Evolutionary conservation across 169 alveolate species (phyloP).

Genomic region (Besnoitia besnoiti): DNA sequence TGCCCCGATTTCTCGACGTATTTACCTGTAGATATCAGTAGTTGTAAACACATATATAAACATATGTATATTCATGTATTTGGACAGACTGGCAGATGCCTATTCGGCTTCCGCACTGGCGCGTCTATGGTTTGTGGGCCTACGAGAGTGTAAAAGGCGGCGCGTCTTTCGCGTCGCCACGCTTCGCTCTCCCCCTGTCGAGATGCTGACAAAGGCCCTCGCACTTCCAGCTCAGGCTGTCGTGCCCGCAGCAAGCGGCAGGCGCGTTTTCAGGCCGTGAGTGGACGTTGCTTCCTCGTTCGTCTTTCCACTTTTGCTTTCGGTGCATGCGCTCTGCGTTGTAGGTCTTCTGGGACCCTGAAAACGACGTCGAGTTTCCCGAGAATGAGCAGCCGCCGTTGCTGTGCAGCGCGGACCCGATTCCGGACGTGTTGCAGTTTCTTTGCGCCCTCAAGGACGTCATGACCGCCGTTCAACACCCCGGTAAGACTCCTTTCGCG

Average conservation of each 20-base stretch:
- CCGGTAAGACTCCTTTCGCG: no score
- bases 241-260: no score
- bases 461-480: constrained; percentile 69
- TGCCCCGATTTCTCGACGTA: neutral
- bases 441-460: constrained; percentile 66
- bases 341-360: constrained; percentile 64
- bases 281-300: neutral
- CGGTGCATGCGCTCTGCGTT: neutral
- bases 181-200: no score
- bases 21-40: neutral
- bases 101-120: no score
- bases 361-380: neutral
- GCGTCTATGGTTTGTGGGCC: no score
- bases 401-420: constrained; percentile 27
- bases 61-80: neutral
- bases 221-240: no score
- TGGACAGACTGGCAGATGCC: no score
- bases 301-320: neutral
- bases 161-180: no score
- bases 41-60: neutral
- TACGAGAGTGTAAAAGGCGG: no score
- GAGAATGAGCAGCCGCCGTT: constrained; percentile 30
- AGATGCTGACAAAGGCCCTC: no score
- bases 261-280: no score
- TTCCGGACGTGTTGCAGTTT: constrained; percentile 55